These are phyloP conservation scores for Marsdenia floribunda DNA, from an alignment of 257 asterid species.

Conservation along the genomic window DNA sequence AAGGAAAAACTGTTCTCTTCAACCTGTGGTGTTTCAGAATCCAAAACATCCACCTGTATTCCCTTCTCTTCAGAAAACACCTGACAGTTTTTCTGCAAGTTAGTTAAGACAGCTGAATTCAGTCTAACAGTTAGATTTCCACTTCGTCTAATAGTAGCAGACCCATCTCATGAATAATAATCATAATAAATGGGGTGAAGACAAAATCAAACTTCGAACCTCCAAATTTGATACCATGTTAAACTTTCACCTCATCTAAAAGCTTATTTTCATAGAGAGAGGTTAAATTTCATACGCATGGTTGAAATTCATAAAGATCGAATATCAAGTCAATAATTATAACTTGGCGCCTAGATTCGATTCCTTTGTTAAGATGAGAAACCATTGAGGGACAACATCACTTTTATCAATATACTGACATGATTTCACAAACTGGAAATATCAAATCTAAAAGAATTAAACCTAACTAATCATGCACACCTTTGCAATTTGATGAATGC, in stretches of 20 bases:
- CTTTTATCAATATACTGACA: background rate
- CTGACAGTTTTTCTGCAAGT: constrained; percentile 25
- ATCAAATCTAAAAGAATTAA: background rate
- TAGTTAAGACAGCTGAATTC: constrained; percentile 18
- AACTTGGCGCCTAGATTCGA: background rate
- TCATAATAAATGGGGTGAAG: too few species aligned
- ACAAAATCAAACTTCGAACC: too few species aligned
- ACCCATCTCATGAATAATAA: too few species aligned
- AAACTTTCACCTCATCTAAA: too few species aligned
- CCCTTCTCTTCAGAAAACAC: constrained; percentile 22
- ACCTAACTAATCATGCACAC: background rate
- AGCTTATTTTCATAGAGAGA: too few species aligned
- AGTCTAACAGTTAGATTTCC: constrained; percentile 6
- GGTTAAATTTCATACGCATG: background rate
- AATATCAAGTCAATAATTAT: background rate
- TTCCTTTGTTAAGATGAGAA: background rate
- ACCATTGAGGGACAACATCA: background rate
- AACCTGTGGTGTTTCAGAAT: constrained; percentile 20
- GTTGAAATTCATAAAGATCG: background rate
- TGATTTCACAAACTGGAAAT: background rate
- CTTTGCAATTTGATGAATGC: background rate
- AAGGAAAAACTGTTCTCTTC: constrained; percentile 14
- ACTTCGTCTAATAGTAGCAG: background rate
- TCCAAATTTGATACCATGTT: too few species aligned
- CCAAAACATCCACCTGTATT: constrained; percentile 13